phyloP scores from a whole-genome alignment of 2,329 filamentous ascomycete species.

The Hymenoscyphus scutula region DNA sequence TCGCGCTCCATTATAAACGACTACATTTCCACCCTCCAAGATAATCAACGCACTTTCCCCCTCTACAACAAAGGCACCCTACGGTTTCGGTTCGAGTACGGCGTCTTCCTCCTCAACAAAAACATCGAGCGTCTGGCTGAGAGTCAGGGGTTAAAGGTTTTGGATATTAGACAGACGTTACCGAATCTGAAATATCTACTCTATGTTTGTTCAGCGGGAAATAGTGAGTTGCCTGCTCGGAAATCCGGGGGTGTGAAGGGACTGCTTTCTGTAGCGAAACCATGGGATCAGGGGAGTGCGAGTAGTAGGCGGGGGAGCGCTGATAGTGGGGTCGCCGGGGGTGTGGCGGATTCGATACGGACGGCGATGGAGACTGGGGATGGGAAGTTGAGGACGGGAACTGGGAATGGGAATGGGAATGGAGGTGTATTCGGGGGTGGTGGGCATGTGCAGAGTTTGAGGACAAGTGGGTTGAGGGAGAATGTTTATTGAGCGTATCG shows the following conservation, averaged over 20 bases:
- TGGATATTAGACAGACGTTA: slow-evolving; percentile 88
- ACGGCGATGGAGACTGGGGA: slow-evolving; percentile 30
- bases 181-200: slow-evolving; percentile 92
- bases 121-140: slow-evolving; percentile 72
- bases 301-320: slow-evolving; percentile 32
- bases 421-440: slow-evolving; percentile 21
- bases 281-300: slow-evolving; percentile 21
- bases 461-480: slow-evolving; percentile 36
- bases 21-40: slow-evolving; percentile 18
- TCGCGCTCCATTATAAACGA: slow-evolving; percentile 60
- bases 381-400: slow-evolving; percentile 11
- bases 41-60: slow-evolving; percentile 67
- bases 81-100: slow-evolving; percentile 93
- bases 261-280: slow-evolving; percentile 47
- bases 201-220: slow-evolving; percentile 83
- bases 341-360: slow-evolving; percentile 27
- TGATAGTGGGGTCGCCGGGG: slow-evolving; percentile 28
- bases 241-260: slow-evolving; percentile 61
- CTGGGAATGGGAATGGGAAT: slow-evolving; percentile 20
- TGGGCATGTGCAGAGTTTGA: slow-evolving; percentile 29
- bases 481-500: slow-evolving; percentile 28
- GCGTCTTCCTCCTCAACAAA: slow-evolving; percentile 94
- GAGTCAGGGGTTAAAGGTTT: slow-evolving; percentile 69
- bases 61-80: slow-evolving; percentile 71
- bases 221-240: slow-evolving; percentile 57